A percentile compares a stretch with the other conserved stretches of the same genome.
These are phyloP conservation scores for Chalciporus pseudorubinellus DNA, from an alignment of 768 basidiomycete species.

Conservation along the genomic window DNA sequence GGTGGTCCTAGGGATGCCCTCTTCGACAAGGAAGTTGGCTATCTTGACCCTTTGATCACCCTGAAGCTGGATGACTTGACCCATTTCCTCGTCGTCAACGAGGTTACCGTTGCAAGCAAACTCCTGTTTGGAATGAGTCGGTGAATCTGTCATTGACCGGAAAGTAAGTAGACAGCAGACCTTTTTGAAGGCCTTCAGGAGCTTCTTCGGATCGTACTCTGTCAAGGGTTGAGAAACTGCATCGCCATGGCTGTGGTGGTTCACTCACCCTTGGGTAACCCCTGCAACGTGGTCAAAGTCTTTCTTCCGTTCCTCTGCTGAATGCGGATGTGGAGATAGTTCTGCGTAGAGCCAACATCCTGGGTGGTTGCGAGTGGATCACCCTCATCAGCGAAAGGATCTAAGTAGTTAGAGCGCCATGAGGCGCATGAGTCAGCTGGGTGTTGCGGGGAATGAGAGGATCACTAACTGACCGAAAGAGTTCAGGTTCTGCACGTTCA, in stretches of 20 bases:
- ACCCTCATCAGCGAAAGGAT: slow-evolving; percentile 95
- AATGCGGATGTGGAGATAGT: slow-evolving; percentile 94
- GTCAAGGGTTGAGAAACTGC: slow-evolving; percentile 15
- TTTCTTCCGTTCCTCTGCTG: slow-evolving; percentile 99
- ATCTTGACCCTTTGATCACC: slow-evolving; percentile 97
- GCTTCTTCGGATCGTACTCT: slow-evolving; percentile 98
- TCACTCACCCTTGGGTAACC: slow-evolving; percentile 77
- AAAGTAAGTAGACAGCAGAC: slow-evolving; percentile 35
- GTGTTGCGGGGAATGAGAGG: neutral
- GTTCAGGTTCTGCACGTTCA: slow-evolving; percentile 92
- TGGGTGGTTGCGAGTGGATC: slow-evolving; percentile 72
- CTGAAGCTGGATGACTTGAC: slow-evolving; percentile 97
- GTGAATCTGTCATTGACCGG: slow-evolving; percentile 2
- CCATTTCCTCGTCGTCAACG: slow-evolving; percentile 93
- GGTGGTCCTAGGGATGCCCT: slow-evolving; percentile 71
- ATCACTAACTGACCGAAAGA: slow-evolving; percentile 56
- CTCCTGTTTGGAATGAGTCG: slow-evolving; percentile 51
- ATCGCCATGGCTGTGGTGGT: slow-evolving; percentile 7
- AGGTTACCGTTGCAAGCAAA: slow-evolving; percentile 98
- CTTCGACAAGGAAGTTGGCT: slow-evolving; percentile 78
- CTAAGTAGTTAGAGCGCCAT: slow-evolving; percentile 78
- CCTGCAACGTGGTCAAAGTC: slow-evolving; percentile 96
- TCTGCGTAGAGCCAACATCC: slow-evolving; percentile 77
- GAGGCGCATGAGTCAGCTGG: slow-evolving; percentile 11
- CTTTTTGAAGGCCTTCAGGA: slow-evolving; percentile 99